Evolutionary conservation across 164 flowering plant species (phyloP).

Genomic region (Aristolochia fimbriata): DNA sequence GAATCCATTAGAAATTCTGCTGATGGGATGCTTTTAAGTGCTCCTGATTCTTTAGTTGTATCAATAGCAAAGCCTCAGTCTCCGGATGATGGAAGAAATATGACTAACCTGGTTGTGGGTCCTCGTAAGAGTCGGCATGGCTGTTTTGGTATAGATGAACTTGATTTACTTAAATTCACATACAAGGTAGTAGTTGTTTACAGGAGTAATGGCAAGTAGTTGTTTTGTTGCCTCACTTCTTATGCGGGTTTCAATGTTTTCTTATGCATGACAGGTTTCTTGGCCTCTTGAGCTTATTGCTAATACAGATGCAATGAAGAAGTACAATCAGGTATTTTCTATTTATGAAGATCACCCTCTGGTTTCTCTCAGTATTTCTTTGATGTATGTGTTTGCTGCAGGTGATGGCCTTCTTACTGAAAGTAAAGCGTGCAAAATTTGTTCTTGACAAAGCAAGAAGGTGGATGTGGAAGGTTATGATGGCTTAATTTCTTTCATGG

Average conservation of each 20-base stretch:
- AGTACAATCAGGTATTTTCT: conserved; percentile 79
- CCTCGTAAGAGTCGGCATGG: conserved; percentile 37
- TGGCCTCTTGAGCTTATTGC: conserved; percentile 99
- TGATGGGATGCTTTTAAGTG: conserved; percentile 61
- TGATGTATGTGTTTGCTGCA: conserved; percentile 15
- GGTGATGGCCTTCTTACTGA: conserved; percentile 89
- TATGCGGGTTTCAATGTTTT: neutral
- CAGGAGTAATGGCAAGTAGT: neutral
- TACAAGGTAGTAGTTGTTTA: conserved; percentile 51
- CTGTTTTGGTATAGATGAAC: conserved; percentile 59
- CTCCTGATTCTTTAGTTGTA: conserved; percentile 78
- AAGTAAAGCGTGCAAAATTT: conserved; percentile 93
- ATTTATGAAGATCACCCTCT: conserved; percentile 2
- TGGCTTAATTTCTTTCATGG: neutral
- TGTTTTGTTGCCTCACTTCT: neutral
- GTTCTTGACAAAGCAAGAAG: conserved; percentile 91
- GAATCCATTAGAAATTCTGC: conserved; percentile 92
- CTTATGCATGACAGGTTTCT: conserved; percentile 46
- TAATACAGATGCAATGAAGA: conserved; percentile 70
- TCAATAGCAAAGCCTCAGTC: conserved; percentile 38
- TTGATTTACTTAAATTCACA: conserved; percentile 63
- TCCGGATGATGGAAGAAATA: conserved; percentile 28
- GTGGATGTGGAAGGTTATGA: conserved; percentile 94
- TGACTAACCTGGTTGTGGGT: conserved; percentile 23
- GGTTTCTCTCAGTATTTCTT: neutral